A percentile compares a stretch with the other conserved stretches of the same genome.
phyloP scores from a whole-genome alignment of 1,139 yeast genomes.

The Saccharomyces hybrid region DNA sequence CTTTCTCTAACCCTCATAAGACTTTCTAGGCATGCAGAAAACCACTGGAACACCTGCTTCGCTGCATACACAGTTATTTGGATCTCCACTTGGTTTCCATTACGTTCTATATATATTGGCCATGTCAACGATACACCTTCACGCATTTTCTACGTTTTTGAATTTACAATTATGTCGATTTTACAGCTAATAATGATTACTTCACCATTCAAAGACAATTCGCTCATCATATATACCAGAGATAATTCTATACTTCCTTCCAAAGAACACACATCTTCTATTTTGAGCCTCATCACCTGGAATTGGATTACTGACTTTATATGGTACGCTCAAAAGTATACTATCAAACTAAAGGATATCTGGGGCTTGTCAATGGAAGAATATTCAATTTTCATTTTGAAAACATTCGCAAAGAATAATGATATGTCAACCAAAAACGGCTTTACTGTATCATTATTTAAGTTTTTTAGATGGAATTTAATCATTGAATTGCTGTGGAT shows the following conservation, averaged over 20 bases:
- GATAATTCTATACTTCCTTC: conserved; percentile 51
- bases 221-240: conserved; percentile 45
- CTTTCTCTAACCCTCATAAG: conserved; percentile 1
- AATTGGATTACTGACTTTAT: conserved; percentile 26
- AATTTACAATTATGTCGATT: conserved; percentile 39
- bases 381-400: neutral
- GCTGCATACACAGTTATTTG: conserved; percentile 48
- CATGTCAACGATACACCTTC: conserved; percentile 34
- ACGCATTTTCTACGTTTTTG: conserved; percentile 40
- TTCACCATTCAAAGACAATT: conserved; percentile 58
- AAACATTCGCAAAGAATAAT: conserved; percentile 5
- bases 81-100: conserved; percentile 45
- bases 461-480: neutral
- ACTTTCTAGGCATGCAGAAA: conserved; percentile 27
- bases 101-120: conserved; percentile 58
- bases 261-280: conserved; percentile 60
- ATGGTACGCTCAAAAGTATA: conserved; percentile 6
- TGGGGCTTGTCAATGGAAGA: conserved; percentile 2
- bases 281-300: conserved; percentile 58
- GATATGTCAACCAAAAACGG: neutral
- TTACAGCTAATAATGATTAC: conserved; percentile 48
- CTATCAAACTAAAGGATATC: conserved; percentile 3
- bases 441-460: neutral
- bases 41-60: conserved; percentile 65
- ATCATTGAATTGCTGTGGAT: neutral